These are phyloP conservation scores for Paecilomyces dactylethromorphus DNA, from an alignment of 2,329 filamentous ascomycete species.

Conservation along the genomic window DNA sequence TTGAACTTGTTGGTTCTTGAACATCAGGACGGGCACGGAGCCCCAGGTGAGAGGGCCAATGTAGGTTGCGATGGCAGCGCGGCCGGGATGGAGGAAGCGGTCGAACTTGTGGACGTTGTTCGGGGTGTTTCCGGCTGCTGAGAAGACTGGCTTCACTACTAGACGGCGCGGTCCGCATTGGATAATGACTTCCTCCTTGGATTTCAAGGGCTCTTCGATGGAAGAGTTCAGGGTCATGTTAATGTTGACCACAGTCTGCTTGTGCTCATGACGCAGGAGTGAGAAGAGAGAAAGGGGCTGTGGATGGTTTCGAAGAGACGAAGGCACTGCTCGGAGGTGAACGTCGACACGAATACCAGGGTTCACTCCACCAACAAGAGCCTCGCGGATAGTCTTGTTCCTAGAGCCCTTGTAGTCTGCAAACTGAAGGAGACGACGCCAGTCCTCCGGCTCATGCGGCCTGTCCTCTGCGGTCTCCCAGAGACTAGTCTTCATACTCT, in stretches of 20 bases:
- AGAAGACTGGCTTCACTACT: conserved; percentile 85
- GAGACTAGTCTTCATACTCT: conserved; percentile 76
- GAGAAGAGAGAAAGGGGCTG: conserved; percentile 73
- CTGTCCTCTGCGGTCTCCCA: conserved; percentile 89
- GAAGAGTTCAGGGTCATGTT: conserved; percentile 80
- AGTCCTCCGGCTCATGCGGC: conserved; percentile 81
- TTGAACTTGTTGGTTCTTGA: conserved; percentile 49
- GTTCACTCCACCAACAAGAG: conserved; percentile 78
- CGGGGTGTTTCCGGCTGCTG: conserved; percentile 77
- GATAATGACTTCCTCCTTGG: conserved; percentile 85
- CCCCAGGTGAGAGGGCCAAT: conserved; percentile 91
- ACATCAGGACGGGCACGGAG: conserved; percentile 81
- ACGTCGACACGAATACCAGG: conserved; percentile 79
- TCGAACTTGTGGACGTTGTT: conserved; percentile 98
- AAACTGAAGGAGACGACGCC: conserved; percentile 77
- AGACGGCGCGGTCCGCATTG: conserved; percentile 87
- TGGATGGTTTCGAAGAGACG: conserved; percentile 43
- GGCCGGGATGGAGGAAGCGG: conserved; percentile 83
- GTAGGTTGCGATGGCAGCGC: conserved; percentile 82
- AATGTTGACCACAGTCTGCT: conserved; percentile 82
- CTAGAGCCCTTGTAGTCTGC: conserved; percentile 84
- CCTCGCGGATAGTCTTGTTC: conserved; percentile 70
- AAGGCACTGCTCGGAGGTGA: conserved; percentile 58
- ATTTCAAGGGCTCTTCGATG: conserved; percentile 68
- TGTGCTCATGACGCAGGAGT: conserved; percentile 88